A percentile compares a stretch with the other conserved stretches of the same genome.
Conservation (phyloP, 306 rosid genomes). For the Aeschynomene evenia region DNA sequence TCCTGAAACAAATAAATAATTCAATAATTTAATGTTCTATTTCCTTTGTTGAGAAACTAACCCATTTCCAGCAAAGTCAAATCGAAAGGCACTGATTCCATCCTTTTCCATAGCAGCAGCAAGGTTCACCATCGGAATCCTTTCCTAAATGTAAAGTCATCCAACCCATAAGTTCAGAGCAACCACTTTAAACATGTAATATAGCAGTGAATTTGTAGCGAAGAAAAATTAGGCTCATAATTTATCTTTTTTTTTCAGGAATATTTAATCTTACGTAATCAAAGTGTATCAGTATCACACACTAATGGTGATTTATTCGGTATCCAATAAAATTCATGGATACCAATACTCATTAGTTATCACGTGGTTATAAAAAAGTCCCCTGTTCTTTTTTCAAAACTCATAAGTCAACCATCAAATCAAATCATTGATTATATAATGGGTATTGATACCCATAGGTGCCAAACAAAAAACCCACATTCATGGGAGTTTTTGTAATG, state of each 20-base stretch:
- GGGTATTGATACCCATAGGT: too few relatives aligned
- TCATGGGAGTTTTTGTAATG: too few relatives aligned
- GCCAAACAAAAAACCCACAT: too few relatives aligned
- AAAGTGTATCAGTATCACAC: background rate
- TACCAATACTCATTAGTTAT: too few relatives aligned
- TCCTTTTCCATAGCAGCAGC: slow-evolving; percentile 61
- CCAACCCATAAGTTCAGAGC: slow-evolving; percentile 1
- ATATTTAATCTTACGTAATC: background rate
- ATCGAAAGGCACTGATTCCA: slow-evolving; percentile 70
- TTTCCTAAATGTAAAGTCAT: slow-evolving; percentile 49
- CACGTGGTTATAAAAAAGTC: too few relatives aligned
- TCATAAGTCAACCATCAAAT: too few relatives aligned
- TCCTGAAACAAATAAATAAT: slow-evolving; percentile 2
- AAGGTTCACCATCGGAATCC: slow-evolving; percentile 82
- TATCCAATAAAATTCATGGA: too few relatives aligned
- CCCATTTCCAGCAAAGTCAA: slow-evolving; percentile 96
- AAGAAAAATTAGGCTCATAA: background rate
- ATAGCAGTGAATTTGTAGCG: background rate
- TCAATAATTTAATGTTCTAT: background rate
- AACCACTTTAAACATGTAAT: slow-evolving; percentile 17
- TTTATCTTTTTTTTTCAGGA: background rate
- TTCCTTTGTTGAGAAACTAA: slow-evolving; percentile 30
- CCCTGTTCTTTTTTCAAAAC: too few relatives aligned
- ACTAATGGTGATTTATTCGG: background rate
- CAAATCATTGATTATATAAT: too few relatives aligned